phyloP scores from a whole-genome alignment of 768 basidiomycete genomes.

The Collybia nuda region DNA sequence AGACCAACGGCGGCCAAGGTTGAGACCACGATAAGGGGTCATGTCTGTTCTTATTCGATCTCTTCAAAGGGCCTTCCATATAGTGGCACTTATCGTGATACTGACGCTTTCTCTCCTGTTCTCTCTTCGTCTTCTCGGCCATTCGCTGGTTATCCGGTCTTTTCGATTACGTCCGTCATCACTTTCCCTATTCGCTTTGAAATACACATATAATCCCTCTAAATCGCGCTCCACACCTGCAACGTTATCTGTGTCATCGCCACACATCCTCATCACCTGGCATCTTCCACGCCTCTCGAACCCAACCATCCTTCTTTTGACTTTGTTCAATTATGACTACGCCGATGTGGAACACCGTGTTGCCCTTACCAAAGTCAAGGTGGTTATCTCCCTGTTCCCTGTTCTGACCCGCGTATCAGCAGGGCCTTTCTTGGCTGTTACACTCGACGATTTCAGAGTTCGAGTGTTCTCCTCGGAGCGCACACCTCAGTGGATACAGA shows the following conservation, averaged over 20 bases:
- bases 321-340: constrained; percentile 27
- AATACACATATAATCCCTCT: constrained; percentile 1
- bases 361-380: constrained; percentile 14
- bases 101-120: not conserved
- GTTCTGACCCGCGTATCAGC: constrained; percentile 18
- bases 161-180: constrained; percentile 4
- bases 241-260: constrained; percentile 11
- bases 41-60: no score
- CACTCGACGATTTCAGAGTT: constrained; percentile 35
- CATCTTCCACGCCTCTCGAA: constrained; percentile 25
- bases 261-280: constrained; percentile 18
- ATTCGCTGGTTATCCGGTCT: constrained; percentile 2
- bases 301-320: constrained; percentile 31
- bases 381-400: constrained; percentile 38
- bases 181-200: constrained; percentile 10
- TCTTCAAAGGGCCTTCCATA: no score
- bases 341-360: constrained; percentile 23
- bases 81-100: no score
- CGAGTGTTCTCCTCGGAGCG: constrained; percentile 29
- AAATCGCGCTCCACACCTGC: not conserved
- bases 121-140: constrained; percentile 1
- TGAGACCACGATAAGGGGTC: no score
- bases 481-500: constrained; percentile 36
- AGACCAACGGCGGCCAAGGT: no score
- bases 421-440: constrained; percentile 30